These are phyloP conservation scores for Brassica napus DNA, from an alignment of 345 rosid genomes.

Conservation along the genomic window Da-Ae NC_063440.1:25956501-25957000, in stretches of 20 bases:
- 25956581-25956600: slow-evolving; percentile 50
- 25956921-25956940: slow-evolving; percentile 72
- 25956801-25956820: slow-evolving; percentile 87
- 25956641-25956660: slow-evolving; percentile 93
- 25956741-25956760: slow-evolving; percentile 95
- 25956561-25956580: slow-evolving; percentile 34
- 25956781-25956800: slow-evolving; percentile 88
- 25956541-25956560: slow-evolving; percentile 19
- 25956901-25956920: slow-evolving; percentile 71
- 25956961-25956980: slow-evolving; percentile 89
- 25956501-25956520: slow-evolving; percentile 46
- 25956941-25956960: slow-evolving; percentile 80
- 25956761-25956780: slow-evolving; percentile 94
- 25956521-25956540: slow-evolving; percentile 35
- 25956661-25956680: slow-evolving; percentile 76
- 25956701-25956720: slow-evolving; percentile 77
- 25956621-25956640: slow-evolving; percentile 86
- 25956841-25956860: slow-evolving; percentile 84
- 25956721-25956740: slow-evolving; percentile 93
- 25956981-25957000: slow-evolving; percentile 50
- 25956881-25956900: slow-evolving; percentile 96
- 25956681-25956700: slow-evolving; percentile 88
- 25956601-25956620: slow-evolving; percentile 66
- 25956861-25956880: slow-evolving; percentile 93
- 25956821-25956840: slow-evolving; percentile 93